Conservation (phyloP, 805 yeast genomes). For the Candida adriatica region DNA sequence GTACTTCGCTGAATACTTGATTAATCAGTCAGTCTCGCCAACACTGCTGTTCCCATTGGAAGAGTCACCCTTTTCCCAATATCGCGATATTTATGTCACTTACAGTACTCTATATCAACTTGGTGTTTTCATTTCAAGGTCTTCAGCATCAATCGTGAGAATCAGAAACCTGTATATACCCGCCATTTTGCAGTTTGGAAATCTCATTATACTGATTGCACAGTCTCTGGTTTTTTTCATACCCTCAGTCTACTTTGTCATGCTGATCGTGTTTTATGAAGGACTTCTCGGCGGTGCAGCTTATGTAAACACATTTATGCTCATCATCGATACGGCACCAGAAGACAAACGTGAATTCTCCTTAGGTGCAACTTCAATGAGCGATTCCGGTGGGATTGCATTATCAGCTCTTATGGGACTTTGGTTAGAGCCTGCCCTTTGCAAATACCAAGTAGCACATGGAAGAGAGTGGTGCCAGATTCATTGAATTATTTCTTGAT, state of each 20-base stretch:
- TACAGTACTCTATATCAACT: slow-evolving; percentile 86
- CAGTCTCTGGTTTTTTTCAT: slow-evolving; percentile 61
- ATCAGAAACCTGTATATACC: slow-evolving; percentile 53
- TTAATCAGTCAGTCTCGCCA: slow-evolving; percentile 90
- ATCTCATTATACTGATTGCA: slow-evolving; percentile 47
- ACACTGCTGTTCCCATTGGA: slow-evolving; percentile 74
- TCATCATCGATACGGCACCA: slow-evolving; percentile 55
- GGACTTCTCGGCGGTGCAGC: slow-evolving; percentile 88
- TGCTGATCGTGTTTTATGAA: slow-evolving; percentile 71
- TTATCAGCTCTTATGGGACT: slow-evolving; percentile 72
- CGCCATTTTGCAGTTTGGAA: slow-evolving; percentile 59
- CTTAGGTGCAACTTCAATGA: slow-evolving; percentile 75
- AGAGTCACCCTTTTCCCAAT: slow-evolving; percentile 59
- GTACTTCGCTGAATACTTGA: slow-evolving; percentile 78
- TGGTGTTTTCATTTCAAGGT: slow-evolving; percentile 88
- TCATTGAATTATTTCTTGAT: slow-evolving; percentile 17
- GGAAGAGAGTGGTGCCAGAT: slow-evolving; percentile 78
- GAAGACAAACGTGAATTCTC: slow-evolving; percentile 62
- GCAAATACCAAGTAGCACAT: slow-evolving; percentile 58
- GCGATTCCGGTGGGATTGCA: slow-evolving; percentile 81
- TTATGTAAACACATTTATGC: slow-evolving; percentile 82
- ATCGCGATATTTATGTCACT: slow-evolving; percentile 83
- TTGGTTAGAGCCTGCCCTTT: slow-evolving; percentile 66
- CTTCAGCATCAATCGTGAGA: slow-evolving; percentile 65
- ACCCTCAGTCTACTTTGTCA: slow-evolving; percentile 53